Evolutionary conservation across 345 rosid genomes (phyloP).

Genomic region (Pugionium cornutum): DNA sequence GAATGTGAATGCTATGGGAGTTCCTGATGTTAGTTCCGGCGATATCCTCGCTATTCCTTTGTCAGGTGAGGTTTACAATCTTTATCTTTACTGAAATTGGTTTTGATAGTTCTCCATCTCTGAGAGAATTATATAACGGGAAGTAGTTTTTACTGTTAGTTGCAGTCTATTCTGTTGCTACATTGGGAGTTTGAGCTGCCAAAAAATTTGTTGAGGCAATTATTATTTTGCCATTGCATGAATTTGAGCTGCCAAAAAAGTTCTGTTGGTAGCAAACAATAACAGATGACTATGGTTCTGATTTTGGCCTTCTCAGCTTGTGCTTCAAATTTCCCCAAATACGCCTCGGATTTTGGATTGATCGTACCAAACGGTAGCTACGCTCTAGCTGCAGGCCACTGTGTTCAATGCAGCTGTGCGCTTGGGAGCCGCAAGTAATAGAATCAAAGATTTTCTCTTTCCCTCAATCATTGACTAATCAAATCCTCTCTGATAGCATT

Average conservation of each 20-base stretch:
- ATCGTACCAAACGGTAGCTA: constrained; percentile 94
- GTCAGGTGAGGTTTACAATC: constrained; percentile 53
- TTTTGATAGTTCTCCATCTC: neutral
- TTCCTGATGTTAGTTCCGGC: constrained; percentile 63
- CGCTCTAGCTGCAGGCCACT: constrained; percentile 86
- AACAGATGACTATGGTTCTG: constrained; percentile 14
- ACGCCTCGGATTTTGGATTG: constrained; percentile 68
- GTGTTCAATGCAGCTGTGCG: constrained; percentile 96
- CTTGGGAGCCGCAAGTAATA: constrained; percentile 87
- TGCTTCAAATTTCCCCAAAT: constrained; percentile 82
- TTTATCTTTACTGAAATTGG: neutral
- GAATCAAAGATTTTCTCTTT: neutral
- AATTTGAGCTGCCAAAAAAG: constrained; percentile 8
- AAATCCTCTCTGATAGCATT: neutral
- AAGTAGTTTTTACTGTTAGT: constrained; percentile 25
- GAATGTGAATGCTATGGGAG: constrained; percentile 98
- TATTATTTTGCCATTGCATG: neutral
- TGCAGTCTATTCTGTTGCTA: neutral
- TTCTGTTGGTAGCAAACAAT: neutral
- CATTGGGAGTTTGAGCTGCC: neutral
- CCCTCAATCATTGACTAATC: too few relatives aligned
- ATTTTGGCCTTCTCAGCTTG: constrained; percentile 52
- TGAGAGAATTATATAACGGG: neutral
- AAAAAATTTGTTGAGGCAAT: neutral
- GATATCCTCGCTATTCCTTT: constrained; percentile 89